Evolutionary conservation across 768 basidiomycete species (phyloP).

Genomic region (Kwoniella europaea): DNA sequence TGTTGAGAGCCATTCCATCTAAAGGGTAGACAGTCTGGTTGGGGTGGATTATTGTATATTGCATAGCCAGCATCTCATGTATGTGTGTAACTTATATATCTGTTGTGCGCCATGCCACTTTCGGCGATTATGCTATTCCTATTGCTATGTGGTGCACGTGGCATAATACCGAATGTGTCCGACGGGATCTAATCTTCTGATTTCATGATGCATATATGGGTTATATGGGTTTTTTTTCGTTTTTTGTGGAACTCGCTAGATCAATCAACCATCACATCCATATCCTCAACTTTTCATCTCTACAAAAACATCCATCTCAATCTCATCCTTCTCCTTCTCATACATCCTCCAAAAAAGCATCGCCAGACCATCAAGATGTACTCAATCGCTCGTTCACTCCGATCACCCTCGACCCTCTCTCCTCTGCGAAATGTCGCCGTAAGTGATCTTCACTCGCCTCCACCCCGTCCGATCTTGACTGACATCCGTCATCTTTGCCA

Average conservation of each 20-base stretch:
- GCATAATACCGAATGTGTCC: constrained; percentile 7
- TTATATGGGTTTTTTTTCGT: no score
- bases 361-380: constrained; percentile 39
- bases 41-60: background rate
- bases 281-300: background rate
- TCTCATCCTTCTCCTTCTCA: constrained; percentile 3
- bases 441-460: constrained; percentile 63
- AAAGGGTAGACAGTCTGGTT: background rate
- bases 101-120: background rate
- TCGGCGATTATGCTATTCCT: background rate
- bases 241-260: constrained; percentile 14
- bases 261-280: background rate
- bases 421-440: constrained; percentile 41
- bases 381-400: constrained; percentile 41
- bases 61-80: background rate
- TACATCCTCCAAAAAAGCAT: constrained; percentile 7
- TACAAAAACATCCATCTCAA: constrained; percentile 5
- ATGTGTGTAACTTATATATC: background rate
- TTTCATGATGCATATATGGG: no score
- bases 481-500: constrained; percentile 10
- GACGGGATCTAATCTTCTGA: constrained; percentile 10
- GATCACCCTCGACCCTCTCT: constrained; percentile 25
- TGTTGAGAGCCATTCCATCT: constrained; percentile 54
- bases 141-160: background rate
- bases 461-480: background rate